Conservation (phyloP, 106 monocot genomes). For the Alisma plantagoaquatica region DNA sequence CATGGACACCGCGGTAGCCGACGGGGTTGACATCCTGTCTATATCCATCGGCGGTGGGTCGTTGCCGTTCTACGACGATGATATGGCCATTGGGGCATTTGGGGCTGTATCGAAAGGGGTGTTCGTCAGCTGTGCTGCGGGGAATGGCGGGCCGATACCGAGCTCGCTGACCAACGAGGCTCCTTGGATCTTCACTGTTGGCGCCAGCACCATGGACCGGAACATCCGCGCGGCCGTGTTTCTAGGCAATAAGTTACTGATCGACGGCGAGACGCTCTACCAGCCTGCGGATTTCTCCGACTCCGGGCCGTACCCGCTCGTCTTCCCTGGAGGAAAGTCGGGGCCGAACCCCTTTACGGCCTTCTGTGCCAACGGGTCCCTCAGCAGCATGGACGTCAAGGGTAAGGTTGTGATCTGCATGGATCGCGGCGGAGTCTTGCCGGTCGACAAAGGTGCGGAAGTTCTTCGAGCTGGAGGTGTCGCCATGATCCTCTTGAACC, state of each 20-base stretch:
- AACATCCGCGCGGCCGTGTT: background rate
- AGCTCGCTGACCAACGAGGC: background rate
- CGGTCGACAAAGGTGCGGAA: background rate
- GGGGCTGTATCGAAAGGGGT: background rate
- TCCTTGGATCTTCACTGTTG: background rate
- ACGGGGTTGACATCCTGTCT: too few relatives aligned
- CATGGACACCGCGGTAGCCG: background rate
- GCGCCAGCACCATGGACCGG: background rate
- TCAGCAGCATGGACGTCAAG: background rate
- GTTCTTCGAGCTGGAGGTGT: background rate
- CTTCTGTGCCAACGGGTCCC: background rate
- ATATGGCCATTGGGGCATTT: background rate
- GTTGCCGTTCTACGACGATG: background rate
- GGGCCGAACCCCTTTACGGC: background rate
- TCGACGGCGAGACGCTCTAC: slow-evolving; percentile 4
- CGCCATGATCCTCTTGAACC: background rate
- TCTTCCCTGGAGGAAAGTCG: background rate
- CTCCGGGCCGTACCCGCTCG: background rate
- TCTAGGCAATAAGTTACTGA: background rate
- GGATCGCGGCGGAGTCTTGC: background rate
- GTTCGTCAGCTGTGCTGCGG: background rate
- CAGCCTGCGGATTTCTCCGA: background rate
- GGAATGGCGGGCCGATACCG: background rate
- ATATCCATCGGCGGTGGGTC: background rate
- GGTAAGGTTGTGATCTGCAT: slow-evolving; percentile 2